Evolutionary conservation across 345 rosid genomes (phyloP), one percentile per base, ranked within the genome.

Genomic region (Salix udensis): DNA sequence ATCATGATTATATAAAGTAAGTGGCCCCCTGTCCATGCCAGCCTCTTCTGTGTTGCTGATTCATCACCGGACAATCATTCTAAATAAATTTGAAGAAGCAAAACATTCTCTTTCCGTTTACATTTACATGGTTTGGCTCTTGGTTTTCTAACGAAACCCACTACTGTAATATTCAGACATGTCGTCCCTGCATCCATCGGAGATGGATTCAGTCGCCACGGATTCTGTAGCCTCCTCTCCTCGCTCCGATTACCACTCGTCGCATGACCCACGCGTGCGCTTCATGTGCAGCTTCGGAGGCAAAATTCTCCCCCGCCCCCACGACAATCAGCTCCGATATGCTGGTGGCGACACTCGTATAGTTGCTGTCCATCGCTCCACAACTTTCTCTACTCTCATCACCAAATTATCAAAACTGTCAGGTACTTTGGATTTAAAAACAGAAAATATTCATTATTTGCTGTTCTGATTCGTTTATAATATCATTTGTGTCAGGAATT

Each of bases 261-360:
- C 81, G 18, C 71, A 82, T 2, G 89, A 88, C 40, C 44, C 77
- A 0, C 91, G 92, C 36, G 90, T 91, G 42, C 91, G 96, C 50
- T 88, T 96, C 87, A 93, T 96, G 99, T 96, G 98, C 79, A 93
- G 97, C 77, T 96, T 91, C 34, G 98, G 97, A 6, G 99, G 99
- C 52, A 96, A 89, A 87, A 96, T 96, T 81, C 84, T 96, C 60
- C 99, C 99, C 55, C 96, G 99, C 62, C 99, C 99, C 0, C 95
- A 93, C 37, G 99, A 96, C 75, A 93, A 91, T 31, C 94, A 89
- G 79, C 97, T 96, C 69, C 93, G 96, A 30, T 96, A 96, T 73
- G 97, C 91, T 61, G 97, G 98, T 65, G 99, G 99, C 6, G 99
- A 96, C 72, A 96, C 97, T 75, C 91, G 98, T 46, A 93, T 96